A percentile compares a stretch with the other conserved stretches of the same genome.
Conservation (phyloP, 75 land plant genomes). For the Picea glauca region DNA sequence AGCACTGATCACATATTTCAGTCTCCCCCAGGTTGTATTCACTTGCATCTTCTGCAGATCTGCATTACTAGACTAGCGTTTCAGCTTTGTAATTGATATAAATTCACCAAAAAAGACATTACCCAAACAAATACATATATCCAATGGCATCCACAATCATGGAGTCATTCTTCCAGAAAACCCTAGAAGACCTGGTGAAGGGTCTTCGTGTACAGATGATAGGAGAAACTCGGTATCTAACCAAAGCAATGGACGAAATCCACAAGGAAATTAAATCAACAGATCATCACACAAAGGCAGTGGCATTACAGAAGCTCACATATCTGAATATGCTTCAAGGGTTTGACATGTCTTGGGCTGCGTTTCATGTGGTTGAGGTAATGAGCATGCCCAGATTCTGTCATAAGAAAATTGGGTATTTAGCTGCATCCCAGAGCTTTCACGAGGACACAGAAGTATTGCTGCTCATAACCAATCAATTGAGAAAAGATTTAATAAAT, state of each 20-base stretch:
- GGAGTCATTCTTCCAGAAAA: conserved; percentile 88
- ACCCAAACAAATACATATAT: too few relatives aligned
- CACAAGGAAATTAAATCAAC: conserved; percentile 84
- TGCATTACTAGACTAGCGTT: too few relatives aligned
- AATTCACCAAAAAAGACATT: too few relatives aligned
- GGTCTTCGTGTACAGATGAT: conserved; percentile 53
- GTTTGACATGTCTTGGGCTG: conserved; percentile 66
- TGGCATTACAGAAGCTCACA: conserved; percentile 82
- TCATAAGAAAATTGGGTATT: conserved; percentile 68
- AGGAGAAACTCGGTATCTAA: conserved; percentile 47
- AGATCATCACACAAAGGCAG: conserved; percentile 65
- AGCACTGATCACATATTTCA: too few relatives aligned
- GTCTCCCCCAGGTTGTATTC: too few relatives aligned
- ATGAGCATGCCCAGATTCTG: conserved; percentile 58
- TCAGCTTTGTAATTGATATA: too few relatives aligned
- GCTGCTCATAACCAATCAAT: conserved; percentile 71
- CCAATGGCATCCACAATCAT: conserved; percentile 19
- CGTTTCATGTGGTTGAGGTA: conserved; percentile 80
- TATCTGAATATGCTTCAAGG: conserved; percentile 69
- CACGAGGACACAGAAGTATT: conserved; percentile 62
- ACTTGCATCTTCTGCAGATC: too few relatives aligned
- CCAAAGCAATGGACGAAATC: conserved; percentile 69
- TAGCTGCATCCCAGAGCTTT: conserved; percentile 81
- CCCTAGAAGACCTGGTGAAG: conserved; percentile 78
- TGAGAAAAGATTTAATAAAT: conserved; percentile 79